Base-by-base conservation (phyloP, 1,139 yeast species). In the Magnusiomyces paraingens region DNA sequence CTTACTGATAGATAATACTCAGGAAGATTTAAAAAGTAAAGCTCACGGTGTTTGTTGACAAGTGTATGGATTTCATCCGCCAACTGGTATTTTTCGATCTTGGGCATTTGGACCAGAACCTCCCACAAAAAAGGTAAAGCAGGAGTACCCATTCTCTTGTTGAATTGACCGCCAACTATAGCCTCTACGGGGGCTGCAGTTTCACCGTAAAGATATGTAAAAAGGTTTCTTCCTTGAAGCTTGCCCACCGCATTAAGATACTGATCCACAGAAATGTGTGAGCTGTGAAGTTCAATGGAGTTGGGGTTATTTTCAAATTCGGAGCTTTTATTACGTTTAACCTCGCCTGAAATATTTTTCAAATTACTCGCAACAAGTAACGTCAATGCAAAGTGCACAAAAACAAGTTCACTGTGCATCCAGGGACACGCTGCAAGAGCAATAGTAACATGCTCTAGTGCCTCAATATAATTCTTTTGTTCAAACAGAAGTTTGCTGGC, bases 401-500 rank as follows among this genome's bases (percentile, higher is more conserved):
- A 26, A 55, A 51, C 29, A 32, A 32, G 40, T 55, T 54, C 5
- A 36, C 53, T 18, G 36, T 44, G 20, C 36, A 29, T 41, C 54
- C 56, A 20, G 54, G 57, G 29, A 52, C 56, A 22, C 3, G 54
- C 36, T 3, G 58, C 57, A 36, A 63, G 54, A 8, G 60, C 66
- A 48, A 62, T 59, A 3, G 59, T 53, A 20, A 65, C 51, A 44
- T 55, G 58, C 47, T 62, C 62, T 14, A 48, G 45, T 2, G 70
- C 70, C 39, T 54, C 53, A 6, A 55, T 52, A 53, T 54, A 63
- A 3, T 61, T 54, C 42, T 56, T 52, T 44, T 52, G 38, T 6
- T 59, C 57, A 38, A 61, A 52, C 36, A 60, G 56, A 5, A 65
- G 54, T 17, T 55, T 51, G 2, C 61, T 66, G 1, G 62, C 63